These are phyloP conservation scores for Apiotrichum domesticum DNA, from an alignment of 1,284 basidiomycete species.

Conservation along the genomic window DNA sequence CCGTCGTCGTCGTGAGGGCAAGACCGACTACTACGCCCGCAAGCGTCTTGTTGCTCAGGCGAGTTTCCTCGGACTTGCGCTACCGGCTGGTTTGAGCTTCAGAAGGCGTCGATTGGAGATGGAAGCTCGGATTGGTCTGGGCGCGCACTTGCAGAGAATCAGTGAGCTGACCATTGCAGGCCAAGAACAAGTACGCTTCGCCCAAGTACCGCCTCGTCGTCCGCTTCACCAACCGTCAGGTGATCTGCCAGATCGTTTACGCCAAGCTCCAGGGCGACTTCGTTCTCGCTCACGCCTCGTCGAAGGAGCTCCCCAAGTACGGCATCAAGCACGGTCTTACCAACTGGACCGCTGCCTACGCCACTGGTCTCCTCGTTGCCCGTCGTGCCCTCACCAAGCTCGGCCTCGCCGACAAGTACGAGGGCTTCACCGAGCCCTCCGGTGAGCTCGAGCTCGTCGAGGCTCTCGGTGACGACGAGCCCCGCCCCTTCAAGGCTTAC, in stretches of 20 bases:
- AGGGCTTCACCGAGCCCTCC: slow-evolving; percentile 89
- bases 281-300: slow-evolving; percentile 78
- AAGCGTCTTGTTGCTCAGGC: slow-evolving; percentile 71
- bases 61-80: background rate
- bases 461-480: slow-evolving; percentile 83
- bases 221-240: slow-evolving; percentile 90
- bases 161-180: slow-evolving; percentile 54
- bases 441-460: slow-evolving; percentile 80
- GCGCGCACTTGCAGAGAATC: too few relatives aligned
- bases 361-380: slow-evolving; percentile 91
- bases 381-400: slow-evolving; percentile 94
- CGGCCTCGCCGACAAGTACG: slow-evolving; percentile 96
- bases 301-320: slow-evolving; percentile 88
- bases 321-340: slow-evolving; percentile 98
- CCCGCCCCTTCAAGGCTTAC: slow-evolving; percentile 97
- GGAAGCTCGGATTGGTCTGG: too few relatives aligned
- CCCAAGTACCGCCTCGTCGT: slow-evolving; percentile 98
- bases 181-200: slow-evolving; percentile 99
- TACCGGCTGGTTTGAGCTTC: too few relatives aligned
- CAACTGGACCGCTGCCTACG: slow-evolving; percentile 98
- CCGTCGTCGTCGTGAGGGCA: slow-evolving; percentile 90
- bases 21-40: slow-evolving; percentile 94
- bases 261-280: slow-evolving; percentile 97
- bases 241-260: slow-evolving; percentile 90
- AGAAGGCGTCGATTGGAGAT: too few relatives aligned